These are phyloP conservation scores for Capillidium rhysosporum DNA, from an alignment of 371 early-diverging fungal species.

Conservation along the genomic window DNA sequence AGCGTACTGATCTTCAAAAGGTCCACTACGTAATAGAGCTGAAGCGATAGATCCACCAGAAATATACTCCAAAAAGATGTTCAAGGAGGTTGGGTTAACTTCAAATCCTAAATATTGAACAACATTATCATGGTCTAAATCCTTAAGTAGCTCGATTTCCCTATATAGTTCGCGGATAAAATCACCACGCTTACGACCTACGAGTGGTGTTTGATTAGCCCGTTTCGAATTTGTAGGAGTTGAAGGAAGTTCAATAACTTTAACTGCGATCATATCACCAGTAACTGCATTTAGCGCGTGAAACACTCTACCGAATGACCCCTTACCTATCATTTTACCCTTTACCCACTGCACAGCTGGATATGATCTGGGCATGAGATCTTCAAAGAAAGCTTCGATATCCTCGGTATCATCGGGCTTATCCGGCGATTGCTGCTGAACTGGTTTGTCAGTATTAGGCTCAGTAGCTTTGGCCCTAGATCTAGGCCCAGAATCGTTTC, in stretches of 20 bases:
- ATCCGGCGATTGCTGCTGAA: slow-evolving; percentile 10
- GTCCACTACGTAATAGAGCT: slow-evolving; percentile 64
- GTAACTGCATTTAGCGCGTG: slow-evolving; percentile 66
- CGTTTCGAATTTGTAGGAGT: slow-evolving; percentile 38
- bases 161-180: slow-evolving; percentile 42
- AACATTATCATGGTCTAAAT: slow-evolving; percentile 80
- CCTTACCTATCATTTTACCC: slow-evolving; percentile 84
- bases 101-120: slow-evolving; percentile 72
- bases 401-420: not conserved
- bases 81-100: slow-evolving; percentile 48
- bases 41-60: slow-evolving; percentile 92
- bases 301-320: slow-evolving; percentile 94
- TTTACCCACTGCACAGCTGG: slow-evolving; percentile 42
- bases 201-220: slow-evolving; percentile 21
- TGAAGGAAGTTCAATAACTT: slow-evolving; percentile 77
- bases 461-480: slow-evolving; percentile 11
- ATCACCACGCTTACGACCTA: not conserved
- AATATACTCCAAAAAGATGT: slow-evolving; percentile 95
- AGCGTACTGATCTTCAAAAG: slow-evolving; percentile 66
- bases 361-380: not conserved
- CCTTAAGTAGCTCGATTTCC: slow-evolving; percentile 79
- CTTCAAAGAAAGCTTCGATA: not conserved
- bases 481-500: not conserved
- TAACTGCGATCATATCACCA: slow-evolving; percentile 92
- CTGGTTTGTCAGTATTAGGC: slow-evolving; percentile 9